Base-by-base conservation (phyloP, 1,284 basidiomycete genomes). In the Porphyrellus sp. region DNA sequence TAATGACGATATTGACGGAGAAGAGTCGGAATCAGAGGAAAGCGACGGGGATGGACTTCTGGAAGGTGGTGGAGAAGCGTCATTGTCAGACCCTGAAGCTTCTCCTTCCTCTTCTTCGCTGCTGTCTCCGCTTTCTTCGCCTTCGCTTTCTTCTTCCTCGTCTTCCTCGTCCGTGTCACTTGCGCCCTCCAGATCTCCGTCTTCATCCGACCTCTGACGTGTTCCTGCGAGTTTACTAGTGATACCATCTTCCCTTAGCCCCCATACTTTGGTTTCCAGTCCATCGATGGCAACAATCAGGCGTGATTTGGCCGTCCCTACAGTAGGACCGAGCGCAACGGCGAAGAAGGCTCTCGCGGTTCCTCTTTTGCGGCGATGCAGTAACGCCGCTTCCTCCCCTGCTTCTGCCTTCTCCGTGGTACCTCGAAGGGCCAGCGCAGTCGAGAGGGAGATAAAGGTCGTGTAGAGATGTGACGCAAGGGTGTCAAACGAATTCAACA, bases 381-480 rank as follows among this genome's bases (percentile, higher is more conserved):
- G 3, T 16, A 11, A 8, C 16, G 21, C 15, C 3, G 27, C 24
- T 2, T 47, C 49, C 4, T 23, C 35, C 5, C 12, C 27, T 1
- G 8, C n/a, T n/a, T 45, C 21, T 1, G 8, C 13, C 5, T 49
- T 59, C 13, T 53, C 54, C 0, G 53, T 52, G 5, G 44, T 46
- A 15, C 50, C 59, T 30, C 59, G 64, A 18, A 64, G 72, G 1
- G 81, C 80, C 35, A 85, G 71, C 2, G 86, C 82, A 0, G 80
- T 82, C 2, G 85, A 85, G 2, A 90, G 73, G 0, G 84, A 78
- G 5, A 80, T 76, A 63, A 89, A 90, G 0, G 87, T 89, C 0
- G 86, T 85, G 43, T 77, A 74, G 9, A 90, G 72, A 66, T 89
- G 87, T 1, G 83, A 89, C 0, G 80, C 72, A n/a, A 90, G 76